A percentile compares a stretch with the other conserved stretches of the same genome.
phyloP scores from a whole-genome alignment of 2,329 filamentous ascomycete species.

The Pyrenochaeta sp. region DNA sequence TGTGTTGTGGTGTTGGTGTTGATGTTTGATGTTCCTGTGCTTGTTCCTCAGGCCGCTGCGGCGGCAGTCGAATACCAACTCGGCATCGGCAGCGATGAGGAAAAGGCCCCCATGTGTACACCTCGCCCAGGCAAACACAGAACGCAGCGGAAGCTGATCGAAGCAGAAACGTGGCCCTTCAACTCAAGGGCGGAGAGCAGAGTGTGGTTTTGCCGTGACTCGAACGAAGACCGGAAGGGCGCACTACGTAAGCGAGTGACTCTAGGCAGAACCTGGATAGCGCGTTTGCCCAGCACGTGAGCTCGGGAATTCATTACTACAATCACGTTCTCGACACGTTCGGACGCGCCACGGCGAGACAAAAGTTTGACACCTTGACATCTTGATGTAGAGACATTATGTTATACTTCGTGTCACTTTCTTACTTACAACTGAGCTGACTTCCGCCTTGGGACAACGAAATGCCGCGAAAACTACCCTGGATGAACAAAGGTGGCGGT shows the following conservation, averaged over 20 bases:
- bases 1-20: constrained; percentile 15
- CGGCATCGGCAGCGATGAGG: constrained; percentile 28
- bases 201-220: constrained; percentile 10
- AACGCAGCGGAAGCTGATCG: constrained; percentile 41
- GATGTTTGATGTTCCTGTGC: constrained; percentile 11
- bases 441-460: constrained; percentile 6
- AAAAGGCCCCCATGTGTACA: constrained; percentile 36
- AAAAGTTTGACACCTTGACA: not conserved
- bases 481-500: constrained; percentile 52
- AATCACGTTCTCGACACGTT: constrained; percentile 14
- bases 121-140: constrained; percentile 25
- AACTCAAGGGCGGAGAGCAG: constrained; percentile 22
- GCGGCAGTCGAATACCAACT: constrained; percentile 29
- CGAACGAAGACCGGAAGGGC: constrained; percentile 34
- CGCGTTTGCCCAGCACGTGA: constrained; percentile 30
- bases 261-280: constrained; percentile 24
- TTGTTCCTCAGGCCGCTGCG: constrained; percentile 25
- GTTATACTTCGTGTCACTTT: constrained; percentile 1
- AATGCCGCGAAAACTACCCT: constrained; percentile 65
- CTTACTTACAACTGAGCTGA: constrained; percentile 2
- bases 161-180: constrained; percentile 42
- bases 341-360: constrained; percentile 3
- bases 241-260: constrained; percentile 26
- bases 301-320: constrained; percentile 25
- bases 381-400: not conserved